phyloP scores from a whole-genome alignment of 139 green algal genomes.

The Chlamydomonas eustigma region DNA sequence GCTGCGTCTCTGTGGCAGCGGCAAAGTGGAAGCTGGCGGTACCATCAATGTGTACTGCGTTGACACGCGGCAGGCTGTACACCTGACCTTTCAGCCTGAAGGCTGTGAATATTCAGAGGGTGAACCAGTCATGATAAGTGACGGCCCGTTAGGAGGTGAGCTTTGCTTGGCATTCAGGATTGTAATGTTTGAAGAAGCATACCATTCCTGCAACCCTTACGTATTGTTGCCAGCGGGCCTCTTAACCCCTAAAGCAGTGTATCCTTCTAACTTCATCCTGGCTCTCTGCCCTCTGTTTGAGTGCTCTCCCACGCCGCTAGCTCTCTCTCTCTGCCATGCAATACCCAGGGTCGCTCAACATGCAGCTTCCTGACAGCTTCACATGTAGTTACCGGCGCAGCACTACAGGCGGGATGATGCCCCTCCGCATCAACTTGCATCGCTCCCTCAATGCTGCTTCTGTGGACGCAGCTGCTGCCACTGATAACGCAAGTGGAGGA shows the following conservation, averaged over 20 bases:
- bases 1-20: slow-evolving; percentile 34
- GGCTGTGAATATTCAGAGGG: slow-evolving; percentile 61
- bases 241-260: no score
- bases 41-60: slow-evolving; percentile 41
- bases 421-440: slow-evolving; percentile 48
- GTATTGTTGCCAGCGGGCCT: no score
- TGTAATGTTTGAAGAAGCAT: no score
- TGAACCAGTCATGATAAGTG: slow-evolving; percentile 49
- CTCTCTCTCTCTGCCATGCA: no score
- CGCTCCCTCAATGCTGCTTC: slow-evolving; percentile 36
- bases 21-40: slow-evolving; percentile 33
- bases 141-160: slow-evolving; percentile 27
- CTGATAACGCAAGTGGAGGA: no score
- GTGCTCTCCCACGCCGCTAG: no score
- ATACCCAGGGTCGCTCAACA: slow-evolving; percentile 2
- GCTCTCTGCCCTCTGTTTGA: no score
- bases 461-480: not conserved
- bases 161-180: no score
- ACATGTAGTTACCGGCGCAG: slow-evolving; percentile 45
- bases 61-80: slow-evolving; percentile 57
- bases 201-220: no score
- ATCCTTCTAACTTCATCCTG: no score
- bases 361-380: slow-evolving; percentile 60
- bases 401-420: slow-evolving; percentile 26
- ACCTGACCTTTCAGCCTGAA: slow-evolving; percentile 61